A percentile compares a stretch with the other conserved stretches of the same genome.
Conservation (phyloP, 2,329 filamentous ascomycete genomes). For the Juglanconis sp. region DNA sequence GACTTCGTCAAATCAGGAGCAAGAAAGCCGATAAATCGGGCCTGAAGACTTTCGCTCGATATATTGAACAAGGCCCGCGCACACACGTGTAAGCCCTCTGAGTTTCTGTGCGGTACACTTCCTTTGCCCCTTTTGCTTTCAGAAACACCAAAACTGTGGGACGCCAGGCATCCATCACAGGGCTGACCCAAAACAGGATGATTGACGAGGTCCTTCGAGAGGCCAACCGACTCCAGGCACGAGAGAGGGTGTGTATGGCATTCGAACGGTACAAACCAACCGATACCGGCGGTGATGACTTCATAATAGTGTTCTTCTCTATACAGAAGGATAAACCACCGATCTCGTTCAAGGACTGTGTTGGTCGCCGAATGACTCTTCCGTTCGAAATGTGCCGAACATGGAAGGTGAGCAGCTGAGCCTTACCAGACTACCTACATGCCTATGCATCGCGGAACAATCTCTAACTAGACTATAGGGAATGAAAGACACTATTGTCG, state of each 20-base stretch:
- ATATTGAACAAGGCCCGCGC: neutral
- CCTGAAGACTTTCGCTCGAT: neutral
- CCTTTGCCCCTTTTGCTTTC: neutral
- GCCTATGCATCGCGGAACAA: neutral
- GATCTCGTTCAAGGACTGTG: slow-evolving; percentile 3
- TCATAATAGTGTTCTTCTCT: slow-evolving; percentile 8
- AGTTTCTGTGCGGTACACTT: neutral
- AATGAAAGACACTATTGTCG: neutral
- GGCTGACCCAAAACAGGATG: neutral
- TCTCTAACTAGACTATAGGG: neutral
- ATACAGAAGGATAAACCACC: slow-evolving; percentile 7
- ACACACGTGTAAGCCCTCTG: neutral
- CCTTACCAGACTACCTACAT: neutral
- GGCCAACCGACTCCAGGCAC: slow-evolving; percentile 7
- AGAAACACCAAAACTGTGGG: neutral
- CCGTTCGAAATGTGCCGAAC: slow-evolving; percentile 4
- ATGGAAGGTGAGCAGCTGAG: slow-evolving; percentile 1
- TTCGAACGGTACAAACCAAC: neutral
- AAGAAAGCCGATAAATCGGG: neutral
- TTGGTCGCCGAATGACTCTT: slow-evolving; percentile 3
- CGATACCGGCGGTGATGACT: neutral
- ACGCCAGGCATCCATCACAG: neutral
- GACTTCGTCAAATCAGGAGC: neutral
- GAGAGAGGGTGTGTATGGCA: slow-evolving; percentile 8
- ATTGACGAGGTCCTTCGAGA: neutral